Base-by-base conservation (phyloP, 495 filamentous ascomycete genomes). In the Penicillium malachiteum region DNA sequence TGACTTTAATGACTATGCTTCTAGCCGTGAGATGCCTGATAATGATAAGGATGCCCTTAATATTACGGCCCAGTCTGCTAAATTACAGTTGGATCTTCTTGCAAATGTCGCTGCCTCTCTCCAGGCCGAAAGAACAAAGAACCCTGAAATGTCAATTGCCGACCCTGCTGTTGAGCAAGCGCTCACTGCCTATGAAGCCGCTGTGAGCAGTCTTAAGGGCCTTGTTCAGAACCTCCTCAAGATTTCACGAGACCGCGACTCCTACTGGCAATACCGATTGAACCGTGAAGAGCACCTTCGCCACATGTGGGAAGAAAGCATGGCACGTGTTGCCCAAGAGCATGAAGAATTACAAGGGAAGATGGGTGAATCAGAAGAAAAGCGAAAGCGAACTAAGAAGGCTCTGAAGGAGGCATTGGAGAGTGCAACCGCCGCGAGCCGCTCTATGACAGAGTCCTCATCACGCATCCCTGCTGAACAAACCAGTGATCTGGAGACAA, bases 251-350 rank as follows among this genome's bases (percentile, higher is more conserved):
- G 94, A 98, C 63, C 87, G 95, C 30, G 94, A 98, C 71, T 84
- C 90, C 0, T 96, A 96, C 66, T 98, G 94, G 94, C 92, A 96
- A 69, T 93, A 94, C 67, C 85, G 94, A 13, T 80, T 98, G 30
- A 91, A 93, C 63, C 86, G 90, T 35, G 94, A 98, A 70, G 86
- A 84, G 33, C 84, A 92, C 65, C 84, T 97, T 64, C 84, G 94
- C 30, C 84, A 88, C 42, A 86, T 98, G 81, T 98, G 95, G 94
- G 94, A 98, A 75, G 95, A 97, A 57, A 97, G 91, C 72, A 97
- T 98, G 94, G 89, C 92, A 5, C 84, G 87, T 48, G 86, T 98
- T 18, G 94, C 92, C 31, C 84, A 86, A 52, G 94, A 98, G 66
- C 94, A 98, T 58, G 95, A 97, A 71, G 84, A 88, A 30, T 79